Conservation (phyloP, 2,329 filamentous ascomycete species). For the Penicillium hordei region DNA sequence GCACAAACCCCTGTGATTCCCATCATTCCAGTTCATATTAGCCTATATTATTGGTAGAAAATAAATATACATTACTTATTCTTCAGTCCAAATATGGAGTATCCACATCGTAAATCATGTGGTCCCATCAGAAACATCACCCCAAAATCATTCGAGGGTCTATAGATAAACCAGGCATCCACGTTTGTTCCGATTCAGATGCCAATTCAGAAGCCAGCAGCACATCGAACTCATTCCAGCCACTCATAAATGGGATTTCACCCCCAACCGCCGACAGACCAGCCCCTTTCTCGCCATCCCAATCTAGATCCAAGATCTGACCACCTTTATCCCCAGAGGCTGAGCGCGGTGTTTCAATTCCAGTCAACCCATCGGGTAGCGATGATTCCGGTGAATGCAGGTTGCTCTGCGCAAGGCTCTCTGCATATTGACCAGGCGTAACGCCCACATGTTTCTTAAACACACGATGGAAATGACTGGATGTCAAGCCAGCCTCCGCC, state of each 20-base stretch:
- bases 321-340: constrained; percentile 4
- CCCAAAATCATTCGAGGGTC: constrained; percentile 18
- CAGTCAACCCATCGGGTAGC: constrained; percentile 7
- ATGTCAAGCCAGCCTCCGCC: constrained; percentile 48
- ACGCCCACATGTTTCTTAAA: constrained; percentile 55
- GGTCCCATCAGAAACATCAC: constrained; percentile 1
- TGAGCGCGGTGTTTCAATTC: constrained; percentile 10
- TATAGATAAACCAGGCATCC: constrained; percentile 14
- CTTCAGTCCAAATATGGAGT: neutral
- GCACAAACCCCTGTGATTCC: neutral
- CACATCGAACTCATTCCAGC: constrained; percentile 42
- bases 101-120: neutral
- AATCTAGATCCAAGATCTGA: constrained; percentile 15
- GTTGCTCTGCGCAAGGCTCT: constrained; percentile 13
- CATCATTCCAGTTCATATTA: neutral
- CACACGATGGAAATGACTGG: constrained; percentile 56
- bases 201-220: constrained; percentile 34
- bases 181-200: constrained; percentile 24
- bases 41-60: neutral
- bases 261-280: constrained; percentile 6
- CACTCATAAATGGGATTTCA: constrained; percentile 3
- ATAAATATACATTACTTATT: neutral
- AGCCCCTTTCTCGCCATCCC: constrained; percentile 14
- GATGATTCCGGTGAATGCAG: constrained; percentile 1
- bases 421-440: constrained; percentile 48